Conservation (phyloP, 208 protist species). For the Trypanosoma boissoni region DNA sequence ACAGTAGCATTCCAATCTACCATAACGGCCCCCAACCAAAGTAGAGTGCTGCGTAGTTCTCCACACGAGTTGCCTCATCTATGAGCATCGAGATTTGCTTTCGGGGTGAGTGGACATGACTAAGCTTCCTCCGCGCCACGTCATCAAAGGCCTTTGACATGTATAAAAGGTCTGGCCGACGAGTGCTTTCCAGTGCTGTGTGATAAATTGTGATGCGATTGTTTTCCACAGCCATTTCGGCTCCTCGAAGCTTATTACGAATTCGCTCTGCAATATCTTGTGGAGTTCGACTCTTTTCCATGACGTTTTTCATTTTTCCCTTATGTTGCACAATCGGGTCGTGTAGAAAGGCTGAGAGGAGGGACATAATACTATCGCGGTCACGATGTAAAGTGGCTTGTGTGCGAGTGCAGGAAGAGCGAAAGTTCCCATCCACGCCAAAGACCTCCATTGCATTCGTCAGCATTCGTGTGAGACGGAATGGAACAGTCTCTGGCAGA, state of each 20-base stretch:
- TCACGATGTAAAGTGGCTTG: slow-evolving; percentile 97
- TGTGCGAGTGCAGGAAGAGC: slow-evolving; percentile 95
- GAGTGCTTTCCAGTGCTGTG: slow-evolving; percentile 70
- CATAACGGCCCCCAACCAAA: slow-evolving; percentile 92
- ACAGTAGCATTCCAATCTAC: too few species aligned
- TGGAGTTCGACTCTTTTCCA: slow-evolving; percentile 82
- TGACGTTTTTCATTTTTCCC: slow-evolving; percentile 98
- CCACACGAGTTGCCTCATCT: slow-evolving; percentile 75
- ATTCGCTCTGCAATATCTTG: slow-evolving; percentile 96
- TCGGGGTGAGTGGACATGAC: slow-evolving; percentile 47
- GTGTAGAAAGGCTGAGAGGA: slow-evolving; percentile 99
- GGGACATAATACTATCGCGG: slow-evolving; percentile 98
- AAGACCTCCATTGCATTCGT: slow-evolving; percentile 99
- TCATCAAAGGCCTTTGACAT: slow-evolving; percentile 90
- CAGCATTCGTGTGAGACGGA: slow-evolving; percentile 99
- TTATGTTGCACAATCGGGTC: slow-evolving; percentile 98
- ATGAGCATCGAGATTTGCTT: slow-evolving; percentile 89
- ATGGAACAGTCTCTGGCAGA: slow-evolving; percentile 99
- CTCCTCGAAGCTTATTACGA: slow-evolving; percentile 97
- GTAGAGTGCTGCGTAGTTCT: slow-evolving; percentile 90
- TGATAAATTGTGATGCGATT: slow-evolving; percentile 71
- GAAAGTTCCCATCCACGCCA: slow-evolving; percentile 98
- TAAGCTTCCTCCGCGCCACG: slow-evolving; percentile 44
- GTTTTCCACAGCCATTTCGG: slow-evolving; percentile 92
- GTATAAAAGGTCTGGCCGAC: slow-evolving; percentile 80